These are phyloP conservation scores for Chlamydomonas sp. DNA, from an alignment of 139 green algal genomes.

Conservation along the genomic window DNA sequence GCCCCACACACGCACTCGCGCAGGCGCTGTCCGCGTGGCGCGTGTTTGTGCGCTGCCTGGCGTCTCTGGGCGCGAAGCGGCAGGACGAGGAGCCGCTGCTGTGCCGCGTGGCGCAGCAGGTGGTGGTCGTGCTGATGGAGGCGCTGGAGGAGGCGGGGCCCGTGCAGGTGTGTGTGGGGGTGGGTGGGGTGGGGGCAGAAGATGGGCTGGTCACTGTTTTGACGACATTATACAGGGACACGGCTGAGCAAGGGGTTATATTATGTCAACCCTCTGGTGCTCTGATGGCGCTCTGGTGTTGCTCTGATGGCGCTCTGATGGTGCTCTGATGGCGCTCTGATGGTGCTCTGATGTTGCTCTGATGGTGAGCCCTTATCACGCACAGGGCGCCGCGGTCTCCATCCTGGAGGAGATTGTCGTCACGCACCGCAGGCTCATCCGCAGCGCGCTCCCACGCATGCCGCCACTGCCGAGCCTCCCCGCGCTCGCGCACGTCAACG, in stretches of 20 bases:
- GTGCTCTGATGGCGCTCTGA: too few relatives aligned
- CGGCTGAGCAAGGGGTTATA: too few relatives aligned
- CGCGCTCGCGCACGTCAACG: constrained; percentile 25
- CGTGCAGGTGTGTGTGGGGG: background rate
- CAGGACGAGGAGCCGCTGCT: constrained; percentile 40
- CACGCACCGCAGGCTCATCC: background rate
- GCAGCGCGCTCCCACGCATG: constrained; percentile 44
- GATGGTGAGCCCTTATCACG: too few relatives aligned
- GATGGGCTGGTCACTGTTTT: too few relatives aligned
- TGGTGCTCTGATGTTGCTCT: too few relatives aligned
- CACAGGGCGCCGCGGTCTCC: background rate
- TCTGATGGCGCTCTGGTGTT: too few relatives aligned
- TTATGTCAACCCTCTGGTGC: too few relatives aligned
- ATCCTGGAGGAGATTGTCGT: constrained; percentile 12
- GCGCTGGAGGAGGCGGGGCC: constrained; percentile 46
- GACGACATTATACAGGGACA: too few relatives aligned
- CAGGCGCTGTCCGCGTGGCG: constrained; percentile 38
- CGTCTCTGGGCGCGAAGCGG: background rate
- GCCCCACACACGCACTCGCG: too few relatives aligned
- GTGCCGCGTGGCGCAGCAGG: constrained; percentile 41
- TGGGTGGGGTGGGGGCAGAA: too few relatives aligned
- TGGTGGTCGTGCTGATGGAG: constrained; percentile 65
- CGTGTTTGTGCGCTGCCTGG: constrained; percentile 29
- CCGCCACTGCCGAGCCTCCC: constrained; percentile 40
- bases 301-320: too few relatives aligned